Percentiles rank a stretch among this genome's conserved stretches.
Evolutionary conservation across 2,329 filamentous ascomycete species (phyloP).

Genomic region (Talaromyces islandicus): DNA sequence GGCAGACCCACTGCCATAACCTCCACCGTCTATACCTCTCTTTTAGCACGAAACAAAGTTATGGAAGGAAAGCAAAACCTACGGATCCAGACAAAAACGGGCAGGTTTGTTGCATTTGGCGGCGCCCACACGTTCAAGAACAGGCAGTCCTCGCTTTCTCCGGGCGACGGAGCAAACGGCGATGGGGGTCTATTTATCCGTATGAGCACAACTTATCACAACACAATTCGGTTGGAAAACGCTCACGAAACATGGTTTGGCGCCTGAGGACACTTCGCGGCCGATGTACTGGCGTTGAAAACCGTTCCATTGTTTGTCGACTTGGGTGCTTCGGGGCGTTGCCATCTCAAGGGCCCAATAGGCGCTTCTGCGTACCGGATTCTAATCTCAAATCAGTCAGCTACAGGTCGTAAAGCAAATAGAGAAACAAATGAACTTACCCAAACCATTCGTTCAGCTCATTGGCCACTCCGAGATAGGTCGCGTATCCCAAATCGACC

Average conservation of each 20-base stretch:
- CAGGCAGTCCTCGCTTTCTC: conserved; percentile 23
- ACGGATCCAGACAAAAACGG: conserved; percentile 26
- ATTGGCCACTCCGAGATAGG: conserved; percentile 40
- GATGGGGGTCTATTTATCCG: background rate
- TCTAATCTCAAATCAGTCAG: conserved; percentile 15
- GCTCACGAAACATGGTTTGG: conserved; percentile 5
- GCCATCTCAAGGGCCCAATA: conserved; percentile 25
- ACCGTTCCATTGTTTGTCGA: conserved; percentile 18
- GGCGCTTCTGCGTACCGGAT: conserved; percentile 30
- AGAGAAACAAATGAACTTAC: conserved; percentile 18
- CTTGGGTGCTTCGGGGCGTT: conserved; percentile 18
- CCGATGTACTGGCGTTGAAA: conserved; percentile 17
- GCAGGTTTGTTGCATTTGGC: conserved; percentile 17
- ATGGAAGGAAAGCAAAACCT: conserved; percentile 6
- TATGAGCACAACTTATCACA: conserved; percentile 12
- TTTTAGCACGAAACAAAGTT: background rate
- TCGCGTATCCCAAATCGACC: conserved; percentile 42
- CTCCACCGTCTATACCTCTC: conserved; percentile 18
- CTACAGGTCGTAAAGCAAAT: background rate
- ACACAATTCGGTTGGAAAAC: conserved; percentile 9
- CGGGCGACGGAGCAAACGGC: background rate
- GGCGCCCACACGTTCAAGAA: conserved; percentile 31
- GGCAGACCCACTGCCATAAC: conserved; percentile 34
- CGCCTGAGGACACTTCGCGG: conserved; percentile 26
- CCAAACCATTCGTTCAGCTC: conserved; percentile 43